Evolutionary conservation across 192 early-diverging fungal genomes (phyloP).

Genomic region (Podila epigama): DNA sequence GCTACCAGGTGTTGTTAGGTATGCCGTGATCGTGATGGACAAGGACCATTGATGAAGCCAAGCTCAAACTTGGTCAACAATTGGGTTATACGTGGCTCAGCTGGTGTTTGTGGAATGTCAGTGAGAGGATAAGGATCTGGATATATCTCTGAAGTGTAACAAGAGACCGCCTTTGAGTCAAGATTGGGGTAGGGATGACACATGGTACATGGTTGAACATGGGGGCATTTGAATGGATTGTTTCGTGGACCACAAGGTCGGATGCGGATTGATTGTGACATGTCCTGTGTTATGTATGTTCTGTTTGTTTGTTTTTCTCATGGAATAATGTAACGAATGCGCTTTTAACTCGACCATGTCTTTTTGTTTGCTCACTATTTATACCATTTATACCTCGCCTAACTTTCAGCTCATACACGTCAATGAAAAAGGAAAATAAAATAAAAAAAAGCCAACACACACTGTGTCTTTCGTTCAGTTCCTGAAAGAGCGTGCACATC

Average conservation of each 20-base stretch:
- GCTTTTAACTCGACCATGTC: no score
- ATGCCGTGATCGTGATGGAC: no score
- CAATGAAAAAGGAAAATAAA: no score
- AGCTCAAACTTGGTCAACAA: neutral
- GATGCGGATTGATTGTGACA: neutral
- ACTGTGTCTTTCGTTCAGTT: no score
- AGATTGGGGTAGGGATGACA: neutral
- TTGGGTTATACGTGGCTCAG: neutral
- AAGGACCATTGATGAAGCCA: neutral
- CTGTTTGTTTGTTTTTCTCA: neutral
- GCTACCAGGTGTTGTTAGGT: no score
- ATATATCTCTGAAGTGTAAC: neutral
- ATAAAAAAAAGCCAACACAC: no score
- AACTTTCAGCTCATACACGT: no score
- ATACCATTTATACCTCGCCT: no score
- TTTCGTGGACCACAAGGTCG: neutral
- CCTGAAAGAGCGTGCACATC: no score
- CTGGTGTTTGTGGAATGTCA: neutral
- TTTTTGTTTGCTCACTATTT: no score
- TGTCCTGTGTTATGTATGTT: neutral
- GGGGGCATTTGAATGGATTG: neutral
- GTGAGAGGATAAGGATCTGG: neutral
- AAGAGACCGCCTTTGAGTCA: neutral
- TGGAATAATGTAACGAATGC: no score
- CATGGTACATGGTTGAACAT: neutral